Evolutionary conservation across 2,329 filamentous ascomycete species (phyloP).

Genomic region (Penicillium sp.): DNA sequence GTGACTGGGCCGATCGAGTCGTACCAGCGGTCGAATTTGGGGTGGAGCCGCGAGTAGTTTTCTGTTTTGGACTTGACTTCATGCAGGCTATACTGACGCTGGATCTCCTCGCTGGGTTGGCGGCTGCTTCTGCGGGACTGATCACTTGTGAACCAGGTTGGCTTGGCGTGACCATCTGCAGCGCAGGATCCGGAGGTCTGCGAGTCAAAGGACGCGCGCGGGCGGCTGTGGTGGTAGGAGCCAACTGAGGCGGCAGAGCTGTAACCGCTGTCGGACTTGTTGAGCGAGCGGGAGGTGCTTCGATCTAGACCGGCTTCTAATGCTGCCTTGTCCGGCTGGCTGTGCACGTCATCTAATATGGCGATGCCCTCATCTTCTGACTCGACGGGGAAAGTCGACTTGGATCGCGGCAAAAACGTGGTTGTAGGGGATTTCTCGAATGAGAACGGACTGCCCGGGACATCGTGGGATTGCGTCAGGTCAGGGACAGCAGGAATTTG

Average conservation of each 20-base stretch:
- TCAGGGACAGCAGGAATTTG: constrained; percentile 23
- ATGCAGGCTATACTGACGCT: constrained; percentile 25
- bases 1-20: constrained; percentile 17
- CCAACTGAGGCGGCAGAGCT: constrained; percentile 39
- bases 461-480: constrained; percentile 25
- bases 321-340: constrained; percentile 17
- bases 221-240: constrained; percentile 29
- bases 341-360: constrained; percentile 20
- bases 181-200: constrained; percentile 27
- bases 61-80: constrained; percentile 11
- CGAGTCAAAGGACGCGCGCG: constrained; percentile 31
- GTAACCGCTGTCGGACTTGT: constrained; percentile 43
- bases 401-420: constrained; percentile 8
- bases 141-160: constrained; percentile 5
- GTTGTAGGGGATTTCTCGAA: constrained; percentile 37
- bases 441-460: constrained; percentile 37
- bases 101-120: constrained; percentile 13
- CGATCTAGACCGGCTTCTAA: constrained; percentile 15
- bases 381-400: constrained; percentile 20
- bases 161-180: constrained; percentile 15
- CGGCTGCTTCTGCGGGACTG: background rate
- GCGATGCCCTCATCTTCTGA: constrained; percentile 26
- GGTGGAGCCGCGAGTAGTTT: constrained; percentile 18
- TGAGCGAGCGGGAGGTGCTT: constrained; percentile 27
- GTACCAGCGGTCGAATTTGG: constrained; percentile 17